These are phyloP conservation scores for Blastosporella zonata DNA, from an alignment of 1,284 basidiomycete genomes.

Conservation along the genomic window DNA sequence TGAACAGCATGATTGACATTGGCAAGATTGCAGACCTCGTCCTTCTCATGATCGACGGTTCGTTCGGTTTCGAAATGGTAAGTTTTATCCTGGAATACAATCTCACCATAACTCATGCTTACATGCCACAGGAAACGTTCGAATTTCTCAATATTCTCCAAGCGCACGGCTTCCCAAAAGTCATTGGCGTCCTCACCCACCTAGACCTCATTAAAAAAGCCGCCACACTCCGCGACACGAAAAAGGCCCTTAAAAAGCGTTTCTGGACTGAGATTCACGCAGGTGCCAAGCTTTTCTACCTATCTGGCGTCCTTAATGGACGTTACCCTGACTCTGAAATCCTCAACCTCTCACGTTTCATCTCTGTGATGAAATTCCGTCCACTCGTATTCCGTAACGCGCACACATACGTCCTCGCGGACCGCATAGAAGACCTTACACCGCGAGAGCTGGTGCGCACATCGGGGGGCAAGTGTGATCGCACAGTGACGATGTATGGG, in stretches of 20 bases:
- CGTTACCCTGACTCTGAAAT: constrained; percentile 98
- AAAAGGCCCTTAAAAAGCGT: constrained; percentile 96
- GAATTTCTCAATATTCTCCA: constrained; percentile 98
- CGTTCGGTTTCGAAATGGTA: constrained; percentile 99
- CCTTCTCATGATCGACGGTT: constrained; percentile 96
- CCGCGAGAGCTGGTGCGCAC: constrained; percentile 79
- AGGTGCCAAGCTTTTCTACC: constrained; percentile 97
- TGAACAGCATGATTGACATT: constrained; percentile 98
- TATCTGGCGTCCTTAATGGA: constrained; percentile 96
- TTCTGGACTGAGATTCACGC: constrained; percentile 99
- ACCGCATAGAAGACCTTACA: constrained; percentile 95
- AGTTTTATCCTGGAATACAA: constrained; percentile 21
- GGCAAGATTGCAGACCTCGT: constrained; percentile 97
- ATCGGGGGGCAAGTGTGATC: constrained; percentile 83
- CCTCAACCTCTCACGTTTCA: constrained; percentile 93
- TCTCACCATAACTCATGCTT: not conserved
- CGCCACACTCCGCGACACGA: constrained; percentile 83
- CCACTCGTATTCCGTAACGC: constrained; percentile 94
- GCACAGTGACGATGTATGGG: constrained; percentile 91
- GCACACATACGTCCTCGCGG: constrained; percentile 95
- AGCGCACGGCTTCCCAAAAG: constrained; percentile 97
- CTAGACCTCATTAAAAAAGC: constrained; percentile 97
- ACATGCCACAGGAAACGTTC: constrained; percentile 81
- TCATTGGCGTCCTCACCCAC: constrained; percentile 95
- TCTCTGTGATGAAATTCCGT: constrained; percentile 98